phyloP scores from a whole-genome alignment of 495 filamentous ascomycete genomes.

The Aspergillus incahuasiensis region DNA sequence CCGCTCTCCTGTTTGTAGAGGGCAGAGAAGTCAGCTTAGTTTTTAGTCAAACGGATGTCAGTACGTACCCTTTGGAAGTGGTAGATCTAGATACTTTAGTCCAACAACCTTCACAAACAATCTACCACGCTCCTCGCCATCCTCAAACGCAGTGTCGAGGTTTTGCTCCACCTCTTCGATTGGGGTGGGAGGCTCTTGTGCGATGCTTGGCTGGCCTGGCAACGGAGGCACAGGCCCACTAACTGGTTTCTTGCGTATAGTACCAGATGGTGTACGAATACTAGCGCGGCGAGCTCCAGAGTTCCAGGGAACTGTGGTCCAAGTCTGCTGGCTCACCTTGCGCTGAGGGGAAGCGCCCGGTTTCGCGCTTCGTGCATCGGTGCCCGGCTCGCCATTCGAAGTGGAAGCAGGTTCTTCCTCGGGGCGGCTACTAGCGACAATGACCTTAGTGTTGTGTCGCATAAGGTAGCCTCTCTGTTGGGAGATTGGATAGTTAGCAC shows the following conservation, averaged over 20 bases:
- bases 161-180: constrained; percentile 57
- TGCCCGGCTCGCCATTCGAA: constrained; percentile 44
- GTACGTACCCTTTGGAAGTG: constrained; percentile 77
- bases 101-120: constrained; percentile 97
- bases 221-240: constrained; percentile 70
- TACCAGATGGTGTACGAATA: constrained; percentile 52
- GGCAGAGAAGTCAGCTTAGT: constrained; percentile 14
- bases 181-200: constrained; percentile 53
- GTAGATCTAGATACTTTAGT: constrained; percentile 89
- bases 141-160: constrained; percentile 55
- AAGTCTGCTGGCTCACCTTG: constrained; percentile 75
- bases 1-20: constrained; percentile 61
- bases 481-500: constrained; percentile 53
- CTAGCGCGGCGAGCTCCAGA: constrained; percentile 65
- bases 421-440: constrained; percentile 74
- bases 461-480: constrained; percentile 96
- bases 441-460: constrained; percentile 96
- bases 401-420: constrained; percentile 40
- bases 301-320: constrained; percentile 98
- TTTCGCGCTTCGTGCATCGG: constrained; percentile 51
- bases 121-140: constrained; percentile 83
- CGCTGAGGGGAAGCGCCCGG: constrained; percentile 68
- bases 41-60: background rate
- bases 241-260: constrained; percentile 60
- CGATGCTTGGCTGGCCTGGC: constrained; percentile 82